phyloP scores from a whole-genome alignment of 2,329 filamentous ascomycete species.

The Trichoderma brevicompactum region DNA sequence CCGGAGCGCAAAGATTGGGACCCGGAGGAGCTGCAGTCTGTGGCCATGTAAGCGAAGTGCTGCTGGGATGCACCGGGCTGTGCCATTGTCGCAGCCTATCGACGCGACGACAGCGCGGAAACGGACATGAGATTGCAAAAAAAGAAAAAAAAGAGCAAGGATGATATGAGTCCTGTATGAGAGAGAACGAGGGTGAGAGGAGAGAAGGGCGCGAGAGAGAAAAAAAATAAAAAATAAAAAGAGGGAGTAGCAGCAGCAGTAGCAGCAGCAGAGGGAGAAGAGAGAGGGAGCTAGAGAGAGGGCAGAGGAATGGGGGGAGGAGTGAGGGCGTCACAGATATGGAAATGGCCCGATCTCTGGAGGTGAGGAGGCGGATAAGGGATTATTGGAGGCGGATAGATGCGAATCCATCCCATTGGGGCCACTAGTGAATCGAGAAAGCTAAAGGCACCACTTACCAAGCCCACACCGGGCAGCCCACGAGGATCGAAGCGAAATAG shows the following conservation, averaged over 20 bases:
- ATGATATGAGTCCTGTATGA: not conserved
- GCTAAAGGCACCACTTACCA: constrained; percentile 27
- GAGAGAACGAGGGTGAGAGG: not conserved
- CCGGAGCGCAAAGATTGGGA: constrained; percentile 20
- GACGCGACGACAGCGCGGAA: constrained; percentile 35
- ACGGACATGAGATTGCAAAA: constrained; percentile 36
- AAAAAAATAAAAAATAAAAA: constrained; percentile 30
- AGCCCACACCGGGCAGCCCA: constrained; percentile 21
- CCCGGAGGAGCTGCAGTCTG: constrained; percentile 29
- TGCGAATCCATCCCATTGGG: constrained; percentile 24
- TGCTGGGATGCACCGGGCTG: constrained; percentile 36
- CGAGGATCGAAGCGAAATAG: constrained; percentile 21
- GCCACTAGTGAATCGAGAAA: constrained; percentile 19
- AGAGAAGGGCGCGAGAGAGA: constrained; percentile 10
- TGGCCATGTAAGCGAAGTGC: constrained; percentile 27
- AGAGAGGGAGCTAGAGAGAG: not conserved
- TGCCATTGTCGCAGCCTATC: constrained; percentile 40
- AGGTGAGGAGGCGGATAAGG: constrained; percentile 26
- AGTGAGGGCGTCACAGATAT: constrained; percentile 16
- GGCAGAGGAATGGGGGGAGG: not conserved
- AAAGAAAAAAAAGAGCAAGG: not conserved
- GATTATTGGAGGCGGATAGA: constrained; percentile 20
- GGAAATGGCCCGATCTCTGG: constrained; percentile 20
- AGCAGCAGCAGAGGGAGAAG: not conserved
- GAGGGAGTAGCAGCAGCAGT: not conserved